A percentile compares a stretch with the other conserved stretches of the same genome.
phyloP scores from a whole-genome alignment of 768 basidiomycete genomes.

The Amanita thiersii region DNA sequence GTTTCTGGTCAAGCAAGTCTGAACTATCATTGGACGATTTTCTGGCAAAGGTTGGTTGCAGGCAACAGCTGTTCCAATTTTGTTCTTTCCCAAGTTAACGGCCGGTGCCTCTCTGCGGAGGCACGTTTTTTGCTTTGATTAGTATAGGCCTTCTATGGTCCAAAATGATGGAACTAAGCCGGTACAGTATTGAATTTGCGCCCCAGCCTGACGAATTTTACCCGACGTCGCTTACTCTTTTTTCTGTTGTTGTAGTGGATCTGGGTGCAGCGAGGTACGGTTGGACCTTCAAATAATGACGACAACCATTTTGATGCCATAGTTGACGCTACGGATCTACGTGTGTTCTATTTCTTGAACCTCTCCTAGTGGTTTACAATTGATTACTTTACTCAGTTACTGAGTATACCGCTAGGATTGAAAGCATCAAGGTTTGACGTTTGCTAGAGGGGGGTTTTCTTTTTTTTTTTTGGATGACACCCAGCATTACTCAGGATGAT shows the following conservation, averaged over 20 bases:
- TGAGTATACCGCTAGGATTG: conserved; percentile 46
- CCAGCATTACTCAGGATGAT: conserved; percentile 39
- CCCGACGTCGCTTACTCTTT: not conserved
- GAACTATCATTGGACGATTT: conserved; percentile 41
- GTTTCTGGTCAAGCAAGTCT: conserved; percentile 41
- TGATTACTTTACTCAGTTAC: conserved; percentile 32
- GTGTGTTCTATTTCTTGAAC: conserved; percentile 31
- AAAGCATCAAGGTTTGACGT: conserved; percentile 46
- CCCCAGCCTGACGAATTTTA: too few relatives aligned
- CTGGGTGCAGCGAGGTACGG: conserved; percentile 34
- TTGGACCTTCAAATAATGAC: not conserved
- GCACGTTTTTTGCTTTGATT: not conserved
- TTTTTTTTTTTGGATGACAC: not conserved
- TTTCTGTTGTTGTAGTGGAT: too few relatives aligned
- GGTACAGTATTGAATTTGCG: conserved; percentile 30
- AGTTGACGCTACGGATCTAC: conserved; percentile 33
- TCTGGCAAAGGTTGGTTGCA: conserved; percentile 39
- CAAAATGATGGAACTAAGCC: conserved; percentile 72
- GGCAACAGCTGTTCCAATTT: not conserved
- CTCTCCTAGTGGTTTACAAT: not conserved
- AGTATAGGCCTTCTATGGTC: conserved; percentile 76
- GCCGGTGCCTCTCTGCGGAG: not conserved
- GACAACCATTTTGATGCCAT: conserved; percentile 29
- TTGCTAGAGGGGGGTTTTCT: conserved; percentile 8
- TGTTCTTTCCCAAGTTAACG: not conserved